Percentiles rank a stretch among this genome's conserved stretches.
Conservation (phyloP, 2,329 filamentous ascomycete genomes). For the Fusarium verticillioides region DNA sequence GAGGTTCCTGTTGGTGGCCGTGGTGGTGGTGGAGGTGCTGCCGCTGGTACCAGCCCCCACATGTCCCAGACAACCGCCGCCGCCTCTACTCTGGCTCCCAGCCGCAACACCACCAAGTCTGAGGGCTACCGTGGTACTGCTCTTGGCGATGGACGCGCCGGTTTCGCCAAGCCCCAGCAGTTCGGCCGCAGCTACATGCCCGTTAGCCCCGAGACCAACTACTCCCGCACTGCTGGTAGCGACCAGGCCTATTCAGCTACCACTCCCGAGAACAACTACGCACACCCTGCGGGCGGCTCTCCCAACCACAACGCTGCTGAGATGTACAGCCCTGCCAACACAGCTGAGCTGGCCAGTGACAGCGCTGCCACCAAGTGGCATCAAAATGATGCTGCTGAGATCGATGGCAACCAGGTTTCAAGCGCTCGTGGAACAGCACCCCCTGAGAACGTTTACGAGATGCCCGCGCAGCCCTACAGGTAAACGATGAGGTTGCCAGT, state of each 20-base stretch:
- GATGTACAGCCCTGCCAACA: constrained; percentile 40
- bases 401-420: constrained; percentile 51
- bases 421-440: constrained; percentile 39
- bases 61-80: constrained; percentile 47
- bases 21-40: constrained; percentile 25
- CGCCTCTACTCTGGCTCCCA: constrained; percentile 43
- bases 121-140: constrained; percentile 56
- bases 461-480: constrained; percentile 53
- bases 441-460: constrained; percentile 55
- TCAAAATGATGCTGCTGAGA: constrained; percentile 52
- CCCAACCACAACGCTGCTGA: constrained; percentile 39
- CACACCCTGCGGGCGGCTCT: constrained; percentile 37
- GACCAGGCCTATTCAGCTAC: constrained; percentile 28
- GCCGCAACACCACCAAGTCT: constrained; percentile 41
- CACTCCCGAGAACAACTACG: constrained; percentile 40
- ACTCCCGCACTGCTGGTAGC: constrained; percentile 28
- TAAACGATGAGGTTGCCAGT: constrained; percentile 36
- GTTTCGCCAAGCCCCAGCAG: constrained; percentile 53
- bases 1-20: constrained; percentile 56
- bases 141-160: constrained; percentile 52
- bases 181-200: constrained; percentile 49
- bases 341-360: constrained; percentile 51
- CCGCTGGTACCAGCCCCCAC: constrained; percentile 38
- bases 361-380: constrained; percentile 49
- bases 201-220: constrained; percentile 41